A percentile compares a stretch with the other conserved stretches of the same genome.
phyloP scores from a whole-genome alignment of 306 rosid species.

The Sesbania bispinosa region DNA sequence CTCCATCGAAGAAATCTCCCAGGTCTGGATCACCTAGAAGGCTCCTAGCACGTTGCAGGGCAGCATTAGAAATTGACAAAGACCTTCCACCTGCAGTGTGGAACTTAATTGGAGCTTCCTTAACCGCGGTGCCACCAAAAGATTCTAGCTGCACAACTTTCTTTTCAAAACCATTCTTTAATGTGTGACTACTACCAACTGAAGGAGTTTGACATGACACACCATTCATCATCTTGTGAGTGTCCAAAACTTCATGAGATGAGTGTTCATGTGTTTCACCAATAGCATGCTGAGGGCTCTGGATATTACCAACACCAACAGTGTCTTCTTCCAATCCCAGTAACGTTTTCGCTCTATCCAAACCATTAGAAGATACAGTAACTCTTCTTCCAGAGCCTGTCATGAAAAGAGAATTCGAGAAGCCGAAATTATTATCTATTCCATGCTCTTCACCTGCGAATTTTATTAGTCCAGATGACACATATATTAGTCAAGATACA shows the following conservation, averaged over 20 bases:
- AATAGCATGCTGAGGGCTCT: slow-evolving; percentile 22
- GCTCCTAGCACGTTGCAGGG: slow-evolving; percentile 73
- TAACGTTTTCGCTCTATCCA: slow-evolving; percentile 66
- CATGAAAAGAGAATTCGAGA: slow-evolving; percentile 66
- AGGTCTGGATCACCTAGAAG: slow-evolving; percentile 91
- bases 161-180: slow-evolving; percentile 29
- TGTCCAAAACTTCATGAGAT: slow-evolving; percentile 19
- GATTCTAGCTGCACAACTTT: slow-evolving; percentile 20
- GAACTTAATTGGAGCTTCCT: slow-evolving; percentile 60
- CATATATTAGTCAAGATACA: no score
- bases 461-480: no score
- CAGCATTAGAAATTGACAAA: slow-evolving; percentile 69
- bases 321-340: slow-evolving; percentile 47
- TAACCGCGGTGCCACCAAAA: slow-evolving; percentile 23
- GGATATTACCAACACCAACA: slow-evolving; percentile 25
- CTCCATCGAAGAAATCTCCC: slow-evolving; percentile 57
- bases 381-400: slow-evolving; percentile 80
- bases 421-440: slow-evolving; percentile 28
- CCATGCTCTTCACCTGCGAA: slow-evolving; percentile 51
- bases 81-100: slow-evolving; percentile 89
- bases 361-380: slow-evolving; percentile 58
- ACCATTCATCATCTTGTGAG: slow-evolving; percentile 8
- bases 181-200: slow-evolving; percentile 18
- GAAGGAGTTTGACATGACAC: slow-evolving; percentile 27
- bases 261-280: slow-evolving; percentile 4